Percentiles rank a stretch among this genome's conserved stretches.
Conservation (phyloP, 202 grass and related monocot species). For the Hordeum pubiflorum region DNA sequence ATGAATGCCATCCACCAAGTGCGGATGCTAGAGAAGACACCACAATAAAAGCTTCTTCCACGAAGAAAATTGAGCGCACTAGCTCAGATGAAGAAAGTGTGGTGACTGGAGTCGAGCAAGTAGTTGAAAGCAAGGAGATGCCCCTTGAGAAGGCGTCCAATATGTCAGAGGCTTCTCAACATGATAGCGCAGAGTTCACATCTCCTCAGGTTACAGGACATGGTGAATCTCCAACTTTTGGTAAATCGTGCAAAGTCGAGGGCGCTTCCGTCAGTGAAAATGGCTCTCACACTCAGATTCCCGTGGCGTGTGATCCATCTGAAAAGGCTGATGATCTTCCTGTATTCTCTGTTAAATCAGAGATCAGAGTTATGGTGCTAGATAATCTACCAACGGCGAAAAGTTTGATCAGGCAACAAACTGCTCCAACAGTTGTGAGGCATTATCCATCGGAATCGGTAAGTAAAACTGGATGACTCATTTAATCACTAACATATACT, state of each 20-base stretch:
- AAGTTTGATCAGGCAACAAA: constrained; percentile 37
- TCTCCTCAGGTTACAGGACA: not conserved
- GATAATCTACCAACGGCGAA: constrained; percentile 29
- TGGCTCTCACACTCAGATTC: not conserved
- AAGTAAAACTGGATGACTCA: constrained; percentile 17
- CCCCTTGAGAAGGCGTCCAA: constrained; percentile 10
- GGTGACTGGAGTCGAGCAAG: constrained; percentile 2
- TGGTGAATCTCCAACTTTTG: constrained; percentile 20
- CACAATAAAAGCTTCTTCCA: not conserved
- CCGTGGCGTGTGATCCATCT: not conserved
- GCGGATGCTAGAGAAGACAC: not conserved
- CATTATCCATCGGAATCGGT: constrained; percentile 58
- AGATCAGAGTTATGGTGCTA: constrained; percentile 20
- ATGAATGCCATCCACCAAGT: constrained; percentile 34
- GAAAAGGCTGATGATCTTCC: constrained; percentile 36
- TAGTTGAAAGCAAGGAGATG: constrained; percentile 6
- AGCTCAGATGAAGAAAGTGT: constrained; percentile 20
- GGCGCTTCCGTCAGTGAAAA: constrained; percentile 7
- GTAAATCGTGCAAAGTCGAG: constrained; percentile 9
- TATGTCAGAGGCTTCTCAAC: not conserved
- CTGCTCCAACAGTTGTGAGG: constrained; percentile 34
- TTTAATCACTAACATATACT: constrained; percentile 14
- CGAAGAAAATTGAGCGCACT: not conserved
- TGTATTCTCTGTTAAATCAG: constrained; percentile 24
- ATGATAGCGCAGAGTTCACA: not conserved